Evolutionary conservation across 116 monocot genomes (phyloP).

Genomic region (Trichopus zeylanicus): DNA sequence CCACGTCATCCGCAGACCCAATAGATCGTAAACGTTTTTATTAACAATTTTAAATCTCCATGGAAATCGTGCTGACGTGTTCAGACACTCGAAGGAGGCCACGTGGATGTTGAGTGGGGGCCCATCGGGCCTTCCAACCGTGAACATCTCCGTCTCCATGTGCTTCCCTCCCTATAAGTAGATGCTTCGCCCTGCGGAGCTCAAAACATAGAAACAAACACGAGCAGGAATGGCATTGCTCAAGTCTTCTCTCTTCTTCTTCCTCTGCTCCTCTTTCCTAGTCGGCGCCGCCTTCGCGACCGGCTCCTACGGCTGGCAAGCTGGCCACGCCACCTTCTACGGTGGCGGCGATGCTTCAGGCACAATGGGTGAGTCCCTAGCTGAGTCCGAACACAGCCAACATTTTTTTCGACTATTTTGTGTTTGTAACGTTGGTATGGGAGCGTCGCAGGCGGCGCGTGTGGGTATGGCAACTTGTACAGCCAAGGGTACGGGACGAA

Average conservation of each 20-base stretch:
- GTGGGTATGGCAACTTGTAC: slow-evolving; percentile 45
- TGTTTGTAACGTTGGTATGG: background rate
- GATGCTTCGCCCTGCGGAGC: background rate
- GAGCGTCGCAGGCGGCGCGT: slow-evolving; percentile 27
- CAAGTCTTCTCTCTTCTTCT: slow-evolving; percentile 11
- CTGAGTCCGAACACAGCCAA: background rate
- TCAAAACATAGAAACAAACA: background rate
- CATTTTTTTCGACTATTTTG: background rate
- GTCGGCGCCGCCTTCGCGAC: background rate
- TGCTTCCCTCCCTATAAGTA: background rate
- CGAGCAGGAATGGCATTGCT: slow-evolving; percentile 2
- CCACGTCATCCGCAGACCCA: background rate
- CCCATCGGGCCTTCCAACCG: no score
- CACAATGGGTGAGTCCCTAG: slow-evolving; percentile 40
- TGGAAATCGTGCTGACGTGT: background rate
- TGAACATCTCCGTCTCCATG: background rate
- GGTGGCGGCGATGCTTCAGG: slow-evolving; percentile 38
- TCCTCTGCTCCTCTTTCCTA: slow-evolving; percentile 7
- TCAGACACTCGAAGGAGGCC: background rate
- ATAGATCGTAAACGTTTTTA: no score
- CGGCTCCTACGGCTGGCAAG: slow-evolving; percentile 23
- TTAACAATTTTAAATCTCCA: no score
- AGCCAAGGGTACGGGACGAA: slow-evolving; percentile 40
- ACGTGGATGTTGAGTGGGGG: no score
- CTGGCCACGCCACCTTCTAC: slow-evolving; percentile 35